Conservation (phyloP, 1,139 yeast species). For the Hyphopichia burtonii region DNA sequence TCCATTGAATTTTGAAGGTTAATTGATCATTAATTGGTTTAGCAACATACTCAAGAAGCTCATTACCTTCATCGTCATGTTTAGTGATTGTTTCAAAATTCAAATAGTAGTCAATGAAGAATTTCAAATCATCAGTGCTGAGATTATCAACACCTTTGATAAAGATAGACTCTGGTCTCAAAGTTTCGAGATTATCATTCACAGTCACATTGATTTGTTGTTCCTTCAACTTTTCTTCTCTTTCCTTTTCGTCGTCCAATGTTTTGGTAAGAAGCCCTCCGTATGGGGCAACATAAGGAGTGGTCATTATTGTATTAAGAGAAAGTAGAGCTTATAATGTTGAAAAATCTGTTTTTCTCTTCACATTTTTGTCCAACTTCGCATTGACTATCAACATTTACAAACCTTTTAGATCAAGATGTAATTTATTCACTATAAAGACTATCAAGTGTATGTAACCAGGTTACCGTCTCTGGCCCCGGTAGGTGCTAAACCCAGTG, state of each 20-base stretch:
- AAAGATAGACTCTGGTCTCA: constrained; percentile 51
- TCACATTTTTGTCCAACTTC: too few species aligned
- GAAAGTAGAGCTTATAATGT: not conserved
- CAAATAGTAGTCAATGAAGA: constrained; percentile 51
- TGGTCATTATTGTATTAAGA: constrained; percentile 16
- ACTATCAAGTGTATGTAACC: too few species aligned
- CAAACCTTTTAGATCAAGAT: too few species aligned
- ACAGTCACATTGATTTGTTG: constrained; percentile 36
- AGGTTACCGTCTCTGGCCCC: too few species aligned
- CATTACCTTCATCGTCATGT: constrained; percentile 19
- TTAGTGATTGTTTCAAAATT: constrained; percentile 27
- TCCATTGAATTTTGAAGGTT: constrained; percentile 61
- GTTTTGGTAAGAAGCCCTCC: constrained; percentile 45
- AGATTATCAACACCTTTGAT: constrained; percentile 68
- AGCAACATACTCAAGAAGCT: constrained; percentile 19
- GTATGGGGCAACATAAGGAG: constrained; percentile 42
- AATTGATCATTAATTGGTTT: constrained; percentile 28
- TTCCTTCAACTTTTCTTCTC: constrained; percentile 28
- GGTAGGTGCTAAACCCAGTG: too few species aligned
- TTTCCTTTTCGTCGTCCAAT: constrained; percentile 37
- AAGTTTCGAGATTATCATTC: constrained; percentile 27
- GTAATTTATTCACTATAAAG: too few species aligned
- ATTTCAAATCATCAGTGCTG: constrained; percentile 62
- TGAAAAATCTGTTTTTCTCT: too few species aligned
- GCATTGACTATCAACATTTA: too few species aligned